phyloP scores from a whole-genome alignment of 331 rosid species.

The Quercus lobata region DNA sequence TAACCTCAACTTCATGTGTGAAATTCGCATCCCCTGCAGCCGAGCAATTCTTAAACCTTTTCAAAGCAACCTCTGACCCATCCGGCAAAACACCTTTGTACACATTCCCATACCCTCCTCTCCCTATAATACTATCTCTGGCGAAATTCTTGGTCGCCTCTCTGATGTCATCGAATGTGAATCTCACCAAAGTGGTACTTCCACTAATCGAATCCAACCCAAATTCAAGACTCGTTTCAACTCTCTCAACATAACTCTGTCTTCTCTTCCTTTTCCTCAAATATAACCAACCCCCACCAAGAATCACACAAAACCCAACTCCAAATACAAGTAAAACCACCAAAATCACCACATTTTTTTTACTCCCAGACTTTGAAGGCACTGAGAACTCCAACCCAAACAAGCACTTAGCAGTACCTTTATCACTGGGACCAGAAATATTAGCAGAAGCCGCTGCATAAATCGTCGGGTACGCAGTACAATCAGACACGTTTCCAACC shows the following conservation, averaged over 20 bases:
- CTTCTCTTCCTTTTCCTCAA: conserved; percentile 20
- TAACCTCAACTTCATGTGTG: conserved; percentile 82
- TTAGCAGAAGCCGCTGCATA: conserved; percentile 71
- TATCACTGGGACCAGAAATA: conserved; percentile 50
- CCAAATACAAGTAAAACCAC: conserved; percentile 31
- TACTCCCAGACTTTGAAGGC: conserved; percentile 17
- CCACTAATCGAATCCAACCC: conserved; percentile 59
- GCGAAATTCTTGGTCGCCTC: conserved; percentile 67
- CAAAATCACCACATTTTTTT: conserved; percentile 25
- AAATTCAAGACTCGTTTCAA: conserved; percentile 42
- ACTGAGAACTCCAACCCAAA: conserved; percentile 28
- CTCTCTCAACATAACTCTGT: conserved; percentile 8
- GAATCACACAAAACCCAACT: conserved; percentile 7
- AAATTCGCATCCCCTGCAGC: conserved; percentile 74
- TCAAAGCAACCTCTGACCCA: conserved; percentile 79
- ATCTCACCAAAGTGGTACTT: conserved; percentile 60
- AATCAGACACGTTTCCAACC: conserved; percentile 55
- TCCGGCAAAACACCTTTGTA: conserved; percentile 60
- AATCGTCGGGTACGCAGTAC: conserved; percentile 42
- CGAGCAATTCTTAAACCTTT: conserved; percentile 89
- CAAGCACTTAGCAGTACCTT: conserved; percentile 60
- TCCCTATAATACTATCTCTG: conserved; percentile 60
- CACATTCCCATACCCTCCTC: conserved; percentile 94
- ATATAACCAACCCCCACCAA: conserved; percentile 35
- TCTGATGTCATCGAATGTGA: conserved; percentile 60